phyloP scores from a whole-genome alignment of 2,329 filamentous ascomycete genomes.

The Pleoardoris graminearum region DNA sequence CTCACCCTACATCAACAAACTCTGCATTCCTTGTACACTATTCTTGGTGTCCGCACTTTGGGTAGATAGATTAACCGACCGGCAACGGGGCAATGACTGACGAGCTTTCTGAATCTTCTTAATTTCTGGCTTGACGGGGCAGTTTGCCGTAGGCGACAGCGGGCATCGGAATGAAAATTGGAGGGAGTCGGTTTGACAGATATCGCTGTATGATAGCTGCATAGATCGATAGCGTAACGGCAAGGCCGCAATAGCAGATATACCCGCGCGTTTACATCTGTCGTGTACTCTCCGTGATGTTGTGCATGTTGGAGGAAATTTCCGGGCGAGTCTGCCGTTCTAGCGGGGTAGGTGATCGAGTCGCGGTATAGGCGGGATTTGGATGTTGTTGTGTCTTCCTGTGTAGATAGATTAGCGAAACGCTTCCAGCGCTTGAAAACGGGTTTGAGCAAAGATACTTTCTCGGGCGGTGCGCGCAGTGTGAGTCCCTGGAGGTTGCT shows the following conservation, averaged over 20 bases:
- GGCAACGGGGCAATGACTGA: slow-evolving; percentile 29
- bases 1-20: not conserved
- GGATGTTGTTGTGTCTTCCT: too few species aligned
- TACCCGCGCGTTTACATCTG: not conserved
- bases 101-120: slow-evolving; percentile 18
- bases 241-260: slow-evolving; percentile 8
- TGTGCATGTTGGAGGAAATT: not conserved
- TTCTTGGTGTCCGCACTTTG: slow-evolving; percentile 8
- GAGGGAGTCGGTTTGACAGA: slow-evolving; percentile 6
- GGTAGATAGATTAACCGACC: slow-evolving; percentile 23
- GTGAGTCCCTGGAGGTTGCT: slow-evolving; percentile 1
- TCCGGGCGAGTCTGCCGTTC: not conserved
- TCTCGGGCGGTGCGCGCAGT: not conserved
- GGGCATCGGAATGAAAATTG: slow-evolving; percentile 11
- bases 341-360: not conserved
- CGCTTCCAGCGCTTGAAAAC: not conserved
- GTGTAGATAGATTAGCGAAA: not conserved
- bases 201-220: slow-evolving; percentile 11
- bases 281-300: not conserved
- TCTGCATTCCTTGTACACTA: slow-evolving; percentile 21
- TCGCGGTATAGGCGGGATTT: not conserved
- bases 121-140: not conserved
- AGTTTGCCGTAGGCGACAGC: slow-evolving; percentile 16
- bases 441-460: not conserved
- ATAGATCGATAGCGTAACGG: not conserved